phyloP scores from a whole-genome alignment of 768 basidiomycete species.

The Pleurotus salmoneostramineus region DNA sequence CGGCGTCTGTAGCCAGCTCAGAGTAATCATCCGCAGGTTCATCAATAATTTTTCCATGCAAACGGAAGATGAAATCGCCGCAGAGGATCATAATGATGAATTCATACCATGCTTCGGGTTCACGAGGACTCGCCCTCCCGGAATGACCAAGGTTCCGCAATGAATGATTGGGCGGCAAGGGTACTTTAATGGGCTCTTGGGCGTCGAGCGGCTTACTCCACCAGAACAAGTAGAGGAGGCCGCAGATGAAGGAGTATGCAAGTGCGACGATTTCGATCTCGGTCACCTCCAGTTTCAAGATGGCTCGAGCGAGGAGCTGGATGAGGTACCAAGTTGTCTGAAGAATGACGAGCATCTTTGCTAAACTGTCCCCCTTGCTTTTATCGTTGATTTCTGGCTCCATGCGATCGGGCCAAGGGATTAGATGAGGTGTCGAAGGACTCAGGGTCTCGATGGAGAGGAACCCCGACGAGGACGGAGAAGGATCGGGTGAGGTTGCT shows the following conservation, averaged over 20 bases:
- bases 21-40: neutral
- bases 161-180: neutral
- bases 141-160: neutral
- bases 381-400: constrained; percentile 21
- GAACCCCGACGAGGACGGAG: neutral
- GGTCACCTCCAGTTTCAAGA: constrained; percentile 18
- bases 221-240: constrained; percentile 25
- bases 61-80: constrained; percentile 1
- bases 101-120: neutral
- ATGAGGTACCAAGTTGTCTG: constrained; percentile 29
- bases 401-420: neutral
- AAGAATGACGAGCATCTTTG: constrained; percentile 23
- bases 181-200: constrained; percentile 8
- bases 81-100: constrained; percentile 1
- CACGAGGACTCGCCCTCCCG: neutral
- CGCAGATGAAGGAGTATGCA: constrained; percentile 23
- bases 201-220: constrained; percentile 28
- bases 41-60: neutral
- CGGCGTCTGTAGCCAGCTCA: neutral
- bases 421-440: neutral
- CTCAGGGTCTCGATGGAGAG: neutral
- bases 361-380: constrained; percentile 26
- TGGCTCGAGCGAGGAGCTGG: constrained; percentile 20
- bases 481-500: neutral
- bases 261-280: constrained; percentile 28